These are phyloP conservation scores for Naganishia vishniacii DNA, from an alignment of 768 basidiomycete species.

Conservation along the genomic window DNA sequence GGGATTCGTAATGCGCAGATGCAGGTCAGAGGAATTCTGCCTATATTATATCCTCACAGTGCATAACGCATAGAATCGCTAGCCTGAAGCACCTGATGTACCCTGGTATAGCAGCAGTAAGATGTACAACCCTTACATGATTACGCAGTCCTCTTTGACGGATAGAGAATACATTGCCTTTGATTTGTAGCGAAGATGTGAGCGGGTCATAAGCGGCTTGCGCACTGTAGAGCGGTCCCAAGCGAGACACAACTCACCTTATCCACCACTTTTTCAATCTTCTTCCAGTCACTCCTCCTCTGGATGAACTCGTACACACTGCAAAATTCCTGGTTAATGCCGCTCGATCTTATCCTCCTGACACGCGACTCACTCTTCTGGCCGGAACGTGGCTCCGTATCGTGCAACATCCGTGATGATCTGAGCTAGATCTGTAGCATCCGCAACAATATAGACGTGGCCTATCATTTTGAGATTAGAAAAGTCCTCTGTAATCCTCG, in stretches of 20 bases:
- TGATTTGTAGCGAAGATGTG: conserved; percentile 22
- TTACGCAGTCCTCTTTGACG: conserved; percentile 79
- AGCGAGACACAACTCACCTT: conserved; percentile 43
- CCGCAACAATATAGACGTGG: conserved; percentile 90
- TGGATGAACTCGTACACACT: conserved; percentile 97
- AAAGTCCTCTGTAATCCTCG: conserved; percentile 79
- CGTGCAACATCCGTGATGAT: conserved; percentile 91
- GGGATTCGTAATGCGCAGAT: no score
- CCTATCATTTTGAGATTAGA: conserved; percentile 94
- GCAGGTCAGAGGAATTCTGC: no score
- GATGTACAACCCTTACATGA: conserved; percentile 44
- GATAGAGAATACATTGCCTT: conserved; percentile 47
- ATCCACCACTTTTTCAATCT: conserved; percentile 85
- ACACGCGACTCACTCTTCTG: conserved; percentile 62
- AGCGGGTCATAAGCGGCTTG: no score
- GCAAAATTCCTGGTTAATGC: conserved; percentile 43
- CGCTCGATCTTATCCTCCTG: no score
- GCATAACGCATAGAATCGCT: no score
- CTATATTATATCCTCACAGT: no score
- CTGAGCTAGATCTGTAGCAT: conserved; percentile 91
- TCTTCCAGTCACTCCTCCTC: conserved; percentile 92
- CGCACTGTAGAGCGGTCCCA: conserved; percentile 12
- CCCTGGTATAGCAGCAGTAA: neutral
- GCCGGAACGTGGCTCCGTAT: conserved; percentile 89
- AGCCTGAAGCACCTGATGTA: no score